phyloP scores from a whole-genome alignment of 257 asterid genomes.

The Henckelia pumila region DNA sequence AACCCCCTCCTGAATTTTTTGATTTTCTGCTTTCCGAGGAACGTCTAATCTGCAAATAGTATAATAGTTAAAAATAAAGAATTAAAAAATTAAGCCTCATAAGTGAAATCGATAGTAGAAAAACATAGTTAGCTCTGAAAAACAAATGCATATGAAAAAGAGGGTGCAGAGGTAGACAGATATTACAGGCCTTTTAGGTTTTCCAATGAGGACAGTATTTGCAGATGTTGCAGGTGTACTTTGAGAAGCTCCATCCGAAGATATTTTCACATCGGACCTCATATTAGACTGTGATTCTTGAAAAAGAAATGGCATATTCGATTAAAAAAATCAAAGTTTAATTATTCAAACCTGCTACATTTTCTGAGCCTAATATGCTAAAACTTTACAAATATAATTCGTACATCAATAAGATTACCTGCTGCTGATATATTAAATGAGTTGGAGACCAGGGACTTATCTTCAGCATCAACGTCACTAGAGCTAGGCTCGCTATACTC shows the following conservation, averaged over 20 bases:
- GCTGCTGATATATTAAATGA: slow-evolving; percentile 32
- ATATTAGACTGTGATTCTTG: slow-evolving; percentile 66
- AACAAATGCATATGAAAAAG: slow-evolving; percentile 11
- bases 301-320: slow-evolving; percentile 35
- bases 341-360: slow-evolving; percentile 4
- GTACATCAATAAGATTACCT: slow-evolving; percentile 46
- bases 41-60: neutral
- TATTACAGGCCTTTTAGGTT: slow-evolving; percentile 60
- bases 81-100: slow-evolving; percentile 7
- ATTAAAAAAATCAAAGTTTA: slow-evolving; percentile 22
- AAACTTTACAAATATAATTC: slow-evolving; percentile 17
- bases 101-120: neutral
- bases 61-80: slow-evolving; percentile 24
- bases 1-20: slow-evolving; percentile 36
- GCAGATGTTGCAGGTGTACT: slow-evolving; percentile 30
- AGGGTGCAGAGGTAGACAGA: neutral
- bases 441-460: slow-evolving; percentile 23
- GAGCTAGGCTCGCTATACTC: slow-evolving; percentile 31
- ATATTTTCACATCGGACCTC: slow-evolving; percentile 33
- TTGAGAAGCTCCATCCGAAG: slow-evolving; percentile 35
- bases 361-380: neutral
- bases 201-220: slow-evolving; percentile 56
- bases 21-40: slow-evolving; percentile 32
- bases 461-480: slow-evolving; percentile 21
- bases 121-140: slow-evolving; percentile 1